phyloP scores from a whole-genome alignment of 2,329 filamentous ascomycete genomes.

The Phialemoniopsis sp. region DNA sequence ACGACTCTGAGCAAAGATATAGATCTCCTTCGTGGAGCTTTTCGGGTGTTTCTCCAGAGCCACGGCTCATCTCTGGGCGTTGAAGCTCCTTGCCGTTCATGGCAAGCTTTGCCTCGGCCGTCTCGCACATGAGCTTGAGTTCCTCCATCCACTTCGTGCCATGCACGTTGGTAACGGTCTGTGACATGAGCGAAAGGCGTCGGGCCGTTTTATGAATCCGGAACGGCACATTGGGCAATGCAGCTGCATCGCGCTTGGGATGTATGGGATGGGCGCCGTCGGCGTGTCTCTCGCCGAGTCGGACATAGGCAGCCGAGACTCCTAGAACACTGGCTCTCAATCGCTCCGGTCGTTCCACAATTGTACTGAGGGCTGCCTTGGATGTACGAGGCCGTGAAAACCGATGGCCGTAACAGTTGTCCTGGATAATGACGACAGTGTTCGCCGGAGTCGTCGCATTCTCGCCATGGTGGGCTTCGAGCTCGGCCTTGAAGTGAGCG shows the following conservation, averaged over 20 bases:
- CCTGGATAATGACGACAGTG: constrained; percentile 82
- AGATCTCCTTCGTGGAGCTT: constrained; percentile 84
- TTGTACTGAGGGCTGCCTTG: constrained; percentile 66
- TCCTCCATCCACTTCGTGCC: constrained; percentile 93
- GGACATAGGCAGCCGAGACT: constrained; percentile 81
- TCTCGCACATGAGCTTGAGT: constrained; percentile 76
- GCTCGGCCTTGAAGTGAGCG: constrained; percentile 65
- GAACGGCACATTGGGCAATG: constrained; percentile 66
- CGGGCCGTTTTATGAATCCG: constrained; percentile 78
- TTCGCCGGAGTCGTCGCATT: constrained; percentile 39
- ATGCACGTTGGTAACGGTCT: constrained; percentile 85
- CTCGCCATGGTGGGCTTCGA: constrained; percentile 52
- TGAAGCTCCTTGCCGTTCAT: constrained; percentile 73
- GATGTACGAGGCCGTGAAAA: constrained; percentile 80
- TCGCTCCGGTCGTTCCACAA: constrained; percentile 91
- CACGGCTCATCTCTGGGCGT: constrained; percentile 59
- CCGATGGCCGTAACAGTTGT: constrained; percentile 91
- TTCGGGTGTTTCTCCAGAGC: constrained; percentile 38
- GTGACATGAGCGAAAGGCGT: constrained; percentile 65
- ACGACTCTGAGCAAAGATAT: constrained; percentile 82
- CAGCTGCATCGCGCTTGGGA: constrained; percentile 51
- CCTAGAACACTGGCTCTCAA: constrained; percentile 81
- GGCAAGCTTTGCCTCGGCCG: constrained; percentile 74
- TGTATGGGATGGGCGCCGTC: constrained; percentile 66
- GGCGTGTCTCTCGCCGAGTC: constrained; percentile 76